Percentiles rank a stretch among this genome's conserved stretches.
These are phyloP conservation scores for Metarhizium rileyi DNA, from an alignment of 2,329 filamentous ascomycete species.

Conservation along the genomic window DNA sequence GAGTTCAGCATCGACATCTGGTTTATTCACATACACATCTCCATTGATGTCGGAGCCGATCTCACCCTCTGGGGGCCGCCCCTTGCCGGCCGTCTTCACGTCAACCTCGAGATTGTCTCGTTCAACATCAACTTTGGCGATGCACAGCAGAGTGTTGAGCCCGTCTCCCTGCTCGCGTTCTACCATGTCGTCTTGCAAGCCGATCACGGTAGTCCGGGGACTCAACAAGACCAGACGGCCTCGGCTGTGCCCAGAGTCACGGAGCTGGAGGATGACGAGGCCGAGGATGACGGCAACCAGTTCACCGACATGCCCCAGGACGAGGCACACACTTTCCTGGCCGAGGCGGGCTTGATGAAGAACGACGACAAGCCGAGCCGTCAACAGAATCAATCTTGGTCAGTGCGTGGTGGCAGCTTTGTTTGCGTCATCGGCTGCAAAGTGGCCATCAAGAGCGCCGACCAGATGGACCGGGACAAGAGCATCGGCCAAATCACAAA, in stretches of 20 bases:
- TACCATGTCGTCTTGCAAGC: background rate
- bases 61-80: conserved; percentile 14
- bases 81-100: conserved; percentile 13
- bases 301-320: background rate
- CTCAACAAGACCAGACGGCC: background rate
- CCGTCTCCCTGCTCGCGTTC: background rate
- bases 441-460: background rate
- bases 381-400: background rate
- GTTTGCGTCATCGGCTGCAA: background rate
- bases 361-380: background rate
- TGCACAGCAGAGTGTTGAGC: background rate
- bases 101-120: conserved; percentile 16
- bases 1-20: conserved; percentile 17
- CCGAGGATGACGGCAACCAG: background rate
- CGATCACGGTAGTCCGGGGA: background rate
- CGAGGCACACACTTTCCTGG: background rate
- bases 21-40: conserved; percentile 15
- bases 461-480: background rate
- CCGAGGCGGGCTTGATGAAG: background rate
- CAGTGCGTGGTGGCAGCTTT: background rate
- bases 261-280: background rate
- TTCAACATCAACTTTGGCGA: conserved; percentile 17
- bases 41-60: conserved; percentile 10
- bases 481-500: background rate
- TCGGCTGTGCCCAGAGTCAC: background rate